Base-by-base conservation (phyloP, 768 basidiomycete genomes). In the Mycena albidolilacea region DNA sequence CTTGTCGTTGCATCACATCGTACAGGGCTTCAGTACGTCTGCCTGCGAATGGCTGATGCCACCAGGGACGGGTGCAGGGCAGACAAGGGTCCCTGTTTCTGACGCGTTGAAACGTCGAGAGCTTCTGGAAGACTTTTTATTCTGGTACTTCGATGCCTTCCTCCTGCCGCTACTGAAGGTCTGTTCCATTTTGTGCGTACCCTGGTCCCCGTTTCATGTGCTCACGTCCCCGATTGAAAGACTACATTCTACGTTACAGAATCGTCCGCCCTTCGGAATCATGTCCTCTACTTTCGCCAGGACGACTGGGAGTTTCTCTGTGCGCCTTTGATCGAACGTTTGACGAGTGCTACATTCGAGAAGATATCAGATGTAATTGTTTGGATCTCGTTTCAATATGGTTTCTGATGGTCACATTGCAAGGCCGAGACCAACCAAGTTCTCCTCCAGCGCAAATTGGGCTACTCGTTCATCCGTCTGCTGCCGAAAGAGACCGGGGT, bases 401-500 rank as follows among this genome's bases (percentile, higher is more conserved):
- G n/a, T 17, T 19, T 54, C 10, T 21, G 17, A 15, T 67, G 43
- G 41, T 21, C 19, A 39, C 39, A 38, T 64, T 21, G n/a, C 21
- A 9, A 96, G 93, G 76, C 80, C 30, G 91, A 95, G 71, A 91
- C 90, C 0, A 84, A 88, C 58, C 90, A 90, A 68, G 87, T 95
- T 46, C 81, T 94, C 14, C 87, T 89, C n/a, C 90, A 92, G 75
- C 88, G 96, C 2, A 89, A 83, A 72, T 86, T 98, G 3, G 95
- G 95, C 0, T 96, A 91, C 78, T 95, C 96, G 0, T 95, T 93
- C 75, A 91, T 97, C 17, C 90, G 98, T 2, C 85, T 98, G 8
- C 84, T 99, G 21, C 98, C 98, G 0, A 99, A 99, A 81, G 97
- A 97, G 70, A 95, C 91, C 5, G 98, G 98, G 0, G 95, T 99